A percentile compares a stretch with the other conserved stretches of the same genome.
These are phyloP conservation scores for Pythium diclinum DNA, from an alignment of 352 stramenopile species.

Conservation along the genomic window DNA sequence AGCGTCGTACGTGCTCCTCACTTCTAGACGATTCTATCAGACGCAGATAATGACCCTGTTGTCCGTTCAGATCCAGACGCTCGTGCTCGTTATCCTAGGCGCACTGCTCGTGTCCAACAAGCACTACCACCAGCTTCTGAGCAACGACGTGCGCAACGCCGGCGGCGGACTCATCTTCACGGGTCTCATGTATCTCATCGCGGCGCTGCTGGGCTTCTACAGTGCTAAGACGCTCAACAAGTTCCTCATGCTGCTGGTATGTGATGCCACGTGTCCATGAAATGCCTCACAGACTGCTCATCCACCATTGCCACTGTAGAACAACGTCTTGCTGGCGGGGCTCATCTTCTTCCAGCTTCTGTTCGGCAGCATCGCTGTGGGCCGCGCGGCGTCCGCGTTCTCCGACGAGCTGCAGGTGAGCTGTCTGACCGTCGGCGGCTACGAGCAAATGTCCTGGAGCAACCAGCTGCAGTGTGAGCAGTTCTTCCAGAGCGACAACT, in stretches of 20 bases:
- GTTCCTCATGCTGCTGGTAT: constrained; percentile 59
- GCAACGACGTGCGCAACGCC: constrained; percentile 45
- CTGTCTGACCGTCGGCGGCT: constrained; percentile 62
- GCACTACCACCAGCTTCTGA: constrained; percentile 64
- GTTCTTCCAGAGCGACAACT: constrained; percentile 59
- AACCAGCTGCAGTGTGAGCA: constrained; percentile 41
- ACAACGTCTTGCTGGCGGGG: constrained; percentile 40
- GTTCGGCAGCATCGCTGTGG: constrained; percentile 53
- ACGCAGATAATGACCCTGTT: neutral
- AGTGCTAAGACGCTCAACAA: constrained; percentile 72
- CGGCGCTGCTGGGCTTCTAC: constrained; percentile 42
- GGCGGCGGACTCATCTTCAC: constrained; percentile 71
- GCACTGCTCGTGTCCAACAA: constrained; percentile 44
- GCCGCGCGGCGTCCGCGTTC: constrained; percentile 29
- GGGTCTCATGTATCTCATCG: constrained; percentile 49
- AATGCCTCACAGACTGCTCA: neutral
- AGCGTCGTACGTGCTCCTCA: constrained; percentile 35
- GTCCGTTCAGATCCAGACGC: constrained; percentile 40
- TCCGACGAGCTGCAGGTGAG: constrained; percentile 38
- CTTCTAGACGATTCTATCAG: neutral
- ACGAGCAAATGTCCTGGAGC: constrained; percentile 34
- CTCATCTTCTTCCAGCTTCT: constrained; percentile 63
- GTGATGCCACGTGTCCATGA: neutral
- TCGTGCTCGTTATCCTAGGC: constrained; percentile 51
- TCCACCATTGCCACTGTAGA: constrained; percentile 22